Evolutionary conservation across 2,329 filamentous ascomycete genomes (phyloP).

Genomic region (Hypoxylon sp.): DNA sequence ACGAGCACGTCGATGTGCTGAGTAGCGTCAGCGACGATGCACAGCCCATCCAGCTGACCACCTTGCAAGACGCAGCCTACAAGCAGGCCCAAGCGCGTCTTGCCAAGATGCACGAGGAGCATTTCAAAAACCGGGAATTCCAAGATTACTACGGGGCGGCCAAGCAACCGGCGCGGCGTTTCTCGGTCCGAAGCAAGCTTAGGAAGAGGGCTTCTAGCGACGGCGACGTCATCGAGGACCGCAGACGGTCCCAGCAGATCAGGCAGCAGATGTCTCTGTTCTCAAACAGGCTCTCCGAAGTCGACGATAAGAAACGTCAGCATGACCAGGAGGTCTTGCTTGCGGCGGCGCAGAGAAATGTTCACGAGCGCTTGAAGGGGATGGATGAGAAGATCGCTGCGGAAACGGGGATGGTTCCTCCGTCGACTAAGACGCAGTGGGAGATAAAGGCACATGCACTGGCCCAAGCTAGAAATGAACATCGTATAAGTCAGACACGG

Average conservation of each 20-base stretch:
- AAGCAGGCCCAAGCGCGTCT: constrained; percentile 87
- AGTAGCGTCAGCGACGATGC: constrained; percentile 56
- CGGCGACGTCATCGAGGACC: constrained; percentile 73
- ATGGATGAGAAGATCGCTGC: constrained; percentile 87
- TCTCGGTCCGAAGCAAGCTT: constrained; percentile 68
- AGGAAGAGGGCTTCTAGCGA: constrained; percentile 78
- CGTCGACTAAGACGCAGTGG: constrained; percentile 81
- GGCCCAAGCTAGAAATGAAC: constrained; percentile 75
- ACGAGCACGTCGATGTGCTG: constrained; percentile 53
- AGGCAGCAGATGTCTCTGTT: constrained; percentile 85
- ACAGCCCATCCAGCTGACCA: constrained; percentile 70
- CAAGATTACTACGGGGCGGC: constrained; percentile 80
- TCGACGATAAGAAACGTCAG: constrained; percentile 81
- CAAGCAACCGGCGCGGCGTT: constrained; percentile 58
- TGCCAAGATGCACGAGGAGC: constrained; percentile 82
- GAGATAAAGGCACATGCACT: constrained; percentile 80
- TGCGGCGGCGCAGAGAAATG: constrained; percentile 86
- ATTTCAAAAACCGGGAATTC: constrained; percentile 73
- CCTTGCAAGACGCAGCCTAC: constrained; percentile 88
- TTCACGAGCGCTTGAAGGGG: constrained; percentile 80
- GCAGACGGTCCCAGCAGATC: constrained; percentile 78
- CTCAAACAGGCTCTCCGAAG: constrained; percentile 74
- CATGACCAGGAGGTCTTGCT: constrained; percentile 82
- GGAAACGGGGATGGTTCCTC: constrained; percentile 80
- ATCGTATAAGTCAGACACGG: constrained; percentile 68